Conservation (phyloP, 305 asterid species). For the Rubia tinctorum region DNA sequence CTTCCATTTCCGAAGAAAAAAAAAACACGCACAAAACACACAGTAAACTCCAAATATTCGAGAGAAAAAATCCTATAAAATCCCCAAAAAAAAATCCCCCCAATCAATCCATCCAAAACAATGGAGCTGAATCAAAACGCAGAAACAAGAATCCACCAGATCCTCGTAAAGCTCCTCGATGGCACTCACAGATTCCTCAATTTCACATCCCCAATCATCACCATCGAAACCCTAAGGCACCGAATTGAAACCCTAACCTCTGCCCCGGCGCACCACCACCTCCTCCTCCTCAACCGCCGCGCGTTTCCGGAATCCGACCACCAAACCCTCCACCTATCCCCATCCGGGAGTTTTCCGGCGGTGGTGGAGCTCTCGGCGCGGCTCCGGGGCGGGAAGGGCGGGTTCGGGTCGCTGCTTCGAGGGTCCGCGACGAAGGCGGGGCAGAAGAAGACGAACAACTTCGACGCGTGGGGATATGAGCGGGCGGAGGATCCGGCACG, state of each 20-base stretch:
- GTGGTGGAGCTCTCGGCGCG: too few species aligned
- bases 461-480: constrained; percentile 18
- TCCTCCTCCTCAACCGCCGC: constrained; percentile 40
- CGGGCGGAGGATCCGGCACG: constrained; percentile 96
- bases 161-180: constrained; percentile 64
- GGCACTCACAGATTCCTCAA: constrained; percentile 70
- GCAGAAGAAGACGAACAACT: too few species aligned
- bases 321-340: too few species aligned
- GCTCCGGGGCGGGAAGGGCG: too few species aligned
- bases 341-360: too few species aligned
- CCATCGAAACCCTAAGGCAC: constrained; percentile 49
- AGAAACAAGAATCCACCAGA: constrained; percentile 44
- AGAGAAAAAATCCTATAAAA: not conserved
- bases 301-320: too few species aligned
- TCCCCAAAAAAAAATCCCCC: not conserved
- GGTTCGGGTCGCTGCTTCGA: too few species aligned
- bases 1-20: not conserved
- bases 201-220: constrained; percentile 45
- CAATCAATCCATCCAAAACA: constrained; percentile 27
- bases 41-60: too few species aligned
- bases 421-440: too few species aligned
- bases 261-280: constrained; percentile 60
- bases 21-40: not conserved
- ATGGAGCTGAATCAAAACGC: constrained; percentile 35
- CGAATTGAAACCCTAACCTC: constrained; percentile 61